Base-by-base conservation (phyloP, 2,329 filamentous ascomycete species). In the Fusarium penzigii region DNA sequence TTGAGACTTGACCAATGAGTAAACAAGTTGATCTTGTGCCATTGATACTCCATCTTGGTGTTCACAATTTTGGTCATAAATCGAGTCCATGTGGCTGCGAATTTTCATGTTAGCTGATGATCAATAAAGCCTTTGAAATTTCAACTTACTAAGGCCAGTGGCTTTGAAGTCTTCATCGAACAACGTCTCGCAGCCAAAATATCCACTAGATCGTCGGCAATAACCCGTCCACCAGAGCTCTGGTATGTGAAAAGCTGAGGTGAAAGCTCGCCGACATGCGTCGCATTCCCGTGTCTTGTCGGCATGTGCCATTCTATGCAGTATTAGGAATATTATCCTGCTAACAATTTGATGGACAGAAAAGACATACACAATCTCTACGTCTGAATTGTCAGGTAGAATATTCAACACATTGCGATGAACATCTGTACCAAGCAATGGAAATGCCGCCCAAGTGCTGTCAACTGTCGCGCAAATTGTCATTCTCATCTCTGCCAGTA, bases 151-250 rank as follows among this genome's bases (percentile, higher is more conserved):
- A 2, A 55, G 9, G 4, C 39, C 39, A 0, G n/a, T 25, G 16
- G 60, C 48, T 1, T 12, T 16, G 0, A 51, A 57, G 9, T 55
- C 2, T 0, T 39, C 16, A 3, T 60, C 42, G 74, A 69, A 29
- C 71, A 69, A 4, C 10, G 52, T 59, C 16, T 68, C 65, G 43
- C 64, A 67, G 1, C 72, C 73, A 53, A 75, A 73, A 32, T 0
- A 32, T 0, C 72, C 73, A n/a, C 75, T 76, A 2, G 71, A 66
- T 36, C 67, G 66, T 13, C 56, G 56, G 40, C 61, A 66, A 36
- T 68, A 65, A 6, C 63, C 55, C 1, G 69, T 64, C 73, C 72
- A 75, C 70, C 70, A 76, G 0, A 65, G 36, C 12, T 65, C 51
- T 20, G 57, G 57, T 48, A 59, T 55, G 1, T 39, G 39, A 6